Percentiles rank a stretch among this genome's conserved stretches.
phyloP scores from a whole-genome alignment of 2,329 filamentous ascomycete species.

The Botrytis pseudocinerea region DNA sequence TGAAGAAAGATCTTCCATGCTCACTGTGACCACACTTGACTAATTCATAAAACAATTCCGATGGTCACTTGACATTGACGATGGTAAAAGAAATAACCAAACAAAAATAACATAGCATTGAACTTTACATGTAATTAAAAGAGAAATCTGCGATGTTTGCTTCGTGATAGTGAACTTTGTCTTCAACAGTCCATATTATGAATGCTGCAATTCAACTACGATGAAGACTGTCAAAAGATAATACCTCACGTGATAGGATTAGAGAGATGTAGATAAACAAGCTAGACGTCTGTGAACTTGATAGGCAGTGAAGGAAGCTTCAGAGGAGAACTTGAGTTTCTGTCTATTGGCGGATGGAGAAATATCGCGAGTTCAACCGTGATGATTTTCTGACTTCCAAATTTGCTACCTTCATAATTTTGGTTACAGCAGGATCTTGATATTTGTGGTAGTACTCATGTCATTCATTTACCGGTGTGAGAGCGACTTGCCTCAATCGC shows the following conservation, averaged over 20 bases:
- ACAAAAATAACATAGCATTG: background rate
- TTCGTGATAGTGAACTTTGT: background rate
- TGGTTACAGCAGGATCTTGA: background rate
- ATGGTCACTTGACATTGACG: background rate
- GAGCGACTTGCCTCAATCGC: background rate
- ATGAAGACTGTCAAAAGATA: background rate
- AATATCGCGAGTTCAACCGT: background rate
- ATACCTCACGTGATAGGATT: background rate
- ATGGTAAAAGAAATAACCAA: background rate
- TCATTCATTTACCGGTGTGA: background rate
- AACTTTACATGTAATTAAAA: background rate
- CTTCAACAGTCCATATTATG: background rate
- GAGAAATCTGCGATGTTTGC: background rate
- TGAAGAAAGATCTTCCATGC: no score
- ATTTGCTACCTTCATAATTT: background rate
- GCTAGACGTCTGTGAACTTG: background rate
- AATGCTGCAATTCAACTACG: background rate
- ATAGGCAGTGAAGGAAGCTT: background rate
- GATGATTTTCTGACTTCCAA: background rate
- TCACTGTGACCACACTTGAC: no score
- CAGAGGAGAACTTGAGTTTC: background rate
- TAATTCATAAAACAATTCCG: no score
- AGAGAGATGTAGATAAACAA: background rate
- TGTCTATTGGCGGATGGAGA: background rate
- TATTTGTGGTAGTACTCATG: background rate